phyloP scores from a whole-genome alignment of 768 basidiomycete genomes.

The Pleurotus pulmonarius region DNA sequence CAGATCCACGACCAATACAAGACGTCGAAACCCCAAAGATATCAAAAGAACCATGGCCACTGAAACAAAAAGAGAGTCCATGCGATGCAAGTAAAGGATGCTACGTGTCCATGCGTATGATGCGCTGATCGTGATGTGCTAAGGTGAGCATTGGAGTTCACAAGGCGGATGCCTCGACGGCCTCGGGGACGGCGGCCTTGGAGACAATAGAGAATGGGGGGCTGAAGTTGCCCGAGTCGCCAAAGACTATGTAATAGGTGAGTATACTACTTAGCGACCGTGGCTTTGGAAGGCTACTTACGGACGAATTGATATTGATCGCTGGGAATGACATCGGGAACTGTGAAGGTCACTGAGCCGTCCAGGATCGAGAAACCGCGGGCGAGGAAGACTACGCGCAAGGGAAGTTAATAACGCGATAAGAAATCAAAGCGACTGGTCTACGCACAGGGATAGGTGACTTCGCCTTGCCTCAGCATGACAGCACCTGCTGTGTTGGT shows the following conservation, averaged over 20 bases:
- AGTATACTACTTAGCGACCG: not conserved
- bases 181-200: not conserved
- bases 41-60: no score
- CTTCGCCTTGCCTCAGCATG: conserved; percentile 20
- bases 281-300: conserved; percentile 23
- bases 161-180: not conserved
- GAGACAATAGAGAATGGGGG: conserved; percentile 9
- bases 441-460: conserved; percentile 27
- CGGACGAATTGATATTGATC: conserved; percentile 35
- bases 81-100: no score
- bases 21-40: no score
- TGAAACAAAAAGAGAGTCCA: no score
- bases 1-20: no score
- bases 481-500: conserved; percentile 29
- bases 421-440: conserved; percentile 4
- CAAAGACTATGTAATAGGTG: conserved; percentile 32
- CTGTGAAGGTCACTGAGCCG: conserved; percentile 30
- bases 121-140: no score
- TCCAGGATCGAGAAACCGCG: conserved; percentile 30
- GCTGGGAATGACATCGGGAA: conserved; percentile 30
- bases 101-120: no score
- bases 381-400: conserved; percentile 26
- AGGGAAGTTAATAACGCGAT: not conserved
- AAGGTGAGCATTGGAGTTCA: no score
- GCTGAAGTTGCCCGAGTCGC: conserved; percentile 41